Percentiles rank a stretch among this genome's conserved stretches.
These are phyloP conservation scores for Apiotrichum veenhuisii DNA, from an alignment of 1,284 basidiomycete genomes.

Conservation along the genomic window DNA sequence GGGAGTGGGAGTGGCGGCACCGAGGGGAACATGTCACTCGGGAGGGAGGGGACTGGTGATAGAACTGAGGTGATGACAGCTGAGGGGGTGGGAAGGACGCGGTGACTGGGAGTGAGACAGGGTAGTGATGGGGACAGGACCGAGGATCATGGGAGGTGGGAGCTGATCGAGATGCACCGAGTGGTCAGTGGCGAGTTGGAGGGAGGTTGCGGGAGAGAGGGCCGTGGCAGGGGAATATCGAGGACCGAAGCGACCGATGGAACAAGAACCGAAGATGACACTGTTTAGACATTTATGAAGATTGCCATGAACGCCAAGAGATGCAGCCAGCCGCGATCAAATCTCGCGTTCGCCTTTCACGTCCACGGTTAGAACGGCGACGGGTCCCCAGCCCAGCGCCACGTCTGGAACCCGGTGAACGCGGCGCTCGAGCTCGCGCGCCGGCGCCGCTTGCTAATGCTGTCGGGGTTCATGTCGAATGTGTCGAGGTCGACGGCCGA, in stretches of 20 bases:
- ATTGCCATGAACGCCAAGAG: no score
- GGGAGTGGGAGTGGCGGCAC: not conserved
- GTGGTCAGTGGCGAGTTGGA: no score
- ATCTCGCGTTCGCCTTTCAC: no score
- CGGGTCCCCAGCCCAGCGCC: slow-evolving; percentile 28
- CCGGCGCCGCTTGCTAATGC: slow-evolving; percentile 22
- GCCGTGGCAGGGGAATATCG: no score
- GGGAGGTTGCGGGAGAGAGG: no score
- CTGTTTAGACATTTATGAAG: no score
- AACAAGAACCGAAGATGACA: no score
- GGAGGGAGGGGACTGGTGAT: no score
- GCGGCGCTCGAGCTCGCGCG: slow-evolving; percentile 19
- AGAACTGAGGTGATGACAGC: not conserved
- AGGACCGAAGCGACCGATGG: no score
- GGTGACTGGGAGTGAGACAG: not conserved
- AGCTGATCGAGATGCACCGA: no score
- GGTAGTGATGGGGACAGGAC: not conserved
- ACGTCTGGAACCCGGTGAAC: slow-evolving; percentile 23
- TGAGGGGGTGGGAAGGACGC: not conserved
- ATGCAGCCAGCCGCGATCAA: no score
- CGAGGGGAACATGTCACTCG: no score
- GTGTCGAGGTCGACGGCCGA: not conserved
- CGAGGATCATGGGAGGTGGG: not conserved
- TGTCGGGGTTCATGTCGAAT: slow-evolving; percentile 22
- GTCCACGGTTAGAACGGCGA: slow-evolving; percentile 5